Percentiles rank a stretch among this genome's conserved stretches.
These are phyloP conservation scores for Tilletia horrida DNA, from an alignment of 1,284 basidiomycete species.

Conservation along the genomic window DNA sequence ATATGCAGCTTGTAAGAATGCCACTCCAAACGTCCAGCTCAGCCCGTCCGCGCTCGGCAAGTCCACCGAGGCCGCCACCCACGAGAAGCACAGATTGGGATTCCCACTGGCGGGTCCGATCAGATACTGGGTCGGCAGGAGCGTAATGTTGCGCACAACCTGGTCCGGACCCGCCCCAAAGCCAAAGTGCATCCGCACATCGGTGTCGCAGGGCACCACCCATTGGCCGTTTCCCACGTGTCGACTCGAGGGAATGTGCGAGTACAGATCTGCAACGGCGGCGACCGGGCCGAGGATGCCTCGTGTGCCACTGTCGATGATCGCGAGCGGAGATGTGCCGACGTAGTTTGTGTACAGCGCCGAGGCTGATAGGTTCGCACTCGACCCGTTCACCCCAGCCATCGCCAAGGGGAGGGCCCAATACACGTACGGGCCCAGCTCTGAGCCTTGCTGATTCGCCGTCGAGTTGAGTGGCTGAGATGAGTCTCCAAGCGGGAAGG, in stretches of 20 bases:
- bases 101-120: slow-evolving; percentile 69
- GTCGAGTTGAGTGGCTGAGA: slow-evolving; percentile 23
- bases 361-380: slow-evolving; percentile 63
- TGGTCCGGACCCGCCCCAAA: slow-evolving; percentile 55
- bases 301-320: slow-evolving; percentile 74
- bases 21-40: slow-evolving; percentile 81
- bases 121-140: slow-evolving; percentile 77
- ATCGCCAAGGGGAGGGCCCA: slow-evolving; percentile 70
- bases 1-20: slow-evolving; percentile 77
- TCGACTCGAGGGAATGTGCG: slow-evolving; percentile 65
- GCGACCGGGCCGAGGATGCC: slow-evolving; percentile 77
- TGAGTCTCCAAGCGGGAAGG: slow-evolving; percentile 32
- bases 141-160: slow-evolving; percentile 60
- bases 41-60: slow-evolving; percentile 71
- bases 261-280: slow-evolving; percentile 71
- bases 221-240: slow-evolving; percentile 71
- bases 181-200: slow-evolving; percentile 63
- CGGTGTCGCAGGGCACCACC: slow-evolving; percentile 74
- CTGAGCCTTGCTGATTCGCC: slow-evolving; percentile 27
- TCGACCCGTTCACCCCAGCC: slow-evolving; percentile 66
- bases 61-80: slow-evolving; percentile 65
- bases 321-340: slow-evolving; percentile 65
- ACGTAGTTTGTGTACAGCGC: slow-evolving; percentile 62
- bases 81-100: slow-evolving; percentile 71
- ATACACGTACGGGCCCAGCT: slow-evolving; percentile 63